Evolutionary conservation across 2,329 filamentous ascomycete genomes (phyloP).

Genomic region (Aspergillus ustus): DNA sequence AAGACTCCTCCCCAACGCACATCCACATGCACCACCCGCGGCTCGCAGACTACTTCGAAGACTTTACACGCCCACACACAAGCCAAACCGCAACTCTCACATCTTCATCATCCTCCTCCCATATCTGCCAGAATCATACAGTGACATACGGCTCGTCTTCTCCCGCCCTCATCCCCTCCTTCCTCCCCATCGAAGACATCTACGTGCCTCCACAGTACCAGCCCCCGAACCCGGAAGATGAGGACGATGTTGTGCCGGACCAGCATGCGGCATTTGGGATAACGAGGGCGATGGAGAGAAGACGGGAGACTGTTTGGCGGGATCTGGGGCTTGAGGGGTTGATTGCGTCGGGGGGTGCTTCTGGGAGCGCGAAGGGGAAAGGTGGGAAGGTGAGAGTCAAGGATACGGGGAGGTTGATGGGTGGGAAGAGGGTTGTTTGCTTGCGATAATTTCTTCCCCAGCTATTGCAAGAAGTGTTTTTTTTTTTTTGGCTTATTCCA

Average conservation of each 20-base stretch:
- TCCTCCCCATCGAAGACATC: slow-evolving; percentile 63
- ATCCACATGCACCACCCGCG: slow-evolving; percentile 55
- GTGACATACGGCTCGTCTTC: slow-evolving; percentile 38
- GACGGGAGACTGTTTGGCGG: slow-evolving; percentile 60
- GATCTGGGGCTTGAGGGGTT: slow-evolving; percentile 50
- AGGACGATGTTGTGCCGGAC: slow-evolving; percentile 69
- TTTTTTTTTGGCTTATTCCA: not conserved
- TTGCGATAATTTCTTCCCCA: slow-evolving; percentile 33
- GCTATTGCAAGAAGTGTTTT: not conserved
- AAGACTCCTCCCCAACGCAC: slow-evolving; percentile 55
- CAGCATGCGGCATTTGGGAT: slow-evolving; percentile 72
- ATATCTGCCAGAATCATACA: slow-evolving; percentile 23
- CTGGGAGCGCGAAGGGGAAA: slow-evolving; percentile 21
- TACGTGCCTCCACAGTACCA: slow-evolving; percentile 64
- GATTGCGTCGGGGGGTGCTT: slow-evolving; percentile 24
- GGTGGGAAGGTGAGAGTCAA: slow-evolving; percentile 31
- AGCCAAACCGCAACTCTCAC: slow-evolving; percentile 26
- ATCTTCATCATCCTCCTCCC: slow-evolving; percentile 16
- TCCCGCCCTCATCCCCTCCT: slow-evolving; percentile 43
- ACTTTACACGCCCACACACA: slow-evolving; percentile 53
- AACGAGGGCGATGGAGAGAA: slow-evolving; percentile 62
- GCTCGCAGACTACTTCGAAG: slow-evolving; percentile 56
- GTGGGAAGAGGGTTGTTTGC: slow-evolving; percentile 43
- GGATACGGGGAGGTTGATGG: slow-evolving; percentile 41
- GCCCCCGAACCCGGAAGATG: slow-evolving; percentile 68